Percentiles rank a stretch among this genome's conserved stretches.
Conservation (phyloP, 768 basidiomycete genomes). For the Boletus rubroflammeus region DNA sequence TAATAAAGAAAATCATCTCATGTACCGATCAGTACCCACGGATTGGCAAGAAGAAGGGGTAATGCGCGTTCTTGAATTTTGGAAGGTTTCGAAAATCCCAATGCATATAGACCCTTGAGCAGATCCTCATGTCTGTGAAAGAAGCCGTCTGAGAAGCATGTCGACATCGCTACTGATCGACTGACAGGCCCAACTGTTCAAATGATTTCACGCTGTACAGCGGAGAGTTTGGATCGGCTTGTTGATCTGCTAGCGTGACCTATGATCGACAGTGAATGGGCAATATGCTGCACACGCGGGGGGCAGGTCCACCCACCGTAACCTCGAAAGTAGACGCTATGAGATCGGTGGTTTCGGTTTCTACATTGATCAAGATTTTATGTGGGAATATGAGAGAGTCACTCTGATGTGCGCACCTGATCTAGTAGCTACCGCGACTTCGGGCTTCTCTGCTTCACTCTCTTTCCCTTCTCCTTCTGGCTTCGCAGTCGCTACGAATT, state of each 20-base stretch:
- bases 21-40: constrained; percentile 48
- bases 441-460: constrained; percentile 24
- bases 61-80: constrained; percentile 98
- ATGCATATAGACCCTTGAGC: constrained; percentile 89
- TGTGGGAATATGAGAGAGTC: background rate
- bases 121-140: constrained; percentile 72
- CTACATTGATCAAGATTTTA: constrained; percentile 5
- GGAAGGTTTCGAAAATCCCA: constrained; percentile 96
- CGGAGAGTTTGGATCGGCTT: constrained; percentile 94
- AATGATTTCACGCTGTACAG: constrained; percentile 91
- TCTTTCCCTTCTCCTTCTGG: constrained; percentile 30
- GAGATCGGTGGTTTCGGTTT: constrained; percentile 50
- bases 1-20: background rate
- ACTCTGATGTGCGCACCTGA: constrained; percentile 19
- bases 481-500: constrained; percentile 7
- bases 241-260: constrained; percentile 97
- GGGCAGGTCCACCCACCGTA: constrained; percentile 44
- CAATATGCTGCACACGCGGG: background rate
- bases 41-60: constrained; percentile 84
- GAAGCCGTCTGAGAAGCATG: constrained; percentile 2
- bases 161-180: constrained; percentile 12
- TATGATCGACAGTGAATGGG: constrained; percentile 28
- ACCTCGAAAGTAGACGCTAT: constrained; percentile 83
- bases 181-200: constrained; percentile 92
- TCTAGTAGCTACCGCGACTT: constrained; percentile 15